Percentiles rank a stretch among this genome's conserved stretches.
phyloP scores from a whole-genome alignment of 306 rosid species.

The Aeschynomene evenia region DNA sequence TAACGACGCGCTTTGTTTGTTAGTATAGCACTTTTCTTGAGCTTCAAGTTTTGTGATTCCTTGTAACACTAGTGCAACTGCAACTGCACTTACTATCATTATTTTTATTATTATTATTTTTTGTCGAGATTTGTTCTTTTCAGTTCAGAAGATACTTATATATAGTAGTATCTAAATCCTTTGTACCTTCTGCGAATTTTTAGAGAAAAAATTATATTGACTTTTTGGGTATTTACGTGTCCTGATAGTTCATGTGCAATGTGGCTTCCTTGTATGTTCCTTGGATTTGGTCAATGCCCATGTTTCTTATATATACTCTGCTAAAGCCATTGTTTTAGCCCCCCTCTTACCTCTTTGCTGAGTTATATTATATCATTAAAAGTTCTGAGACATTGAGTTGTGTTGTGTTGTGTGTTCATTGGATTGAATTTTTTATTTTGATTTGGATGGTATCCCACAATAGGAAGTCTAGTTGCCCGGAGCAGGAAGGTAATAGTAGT shows the following conservation, averaged over 20 bases:
- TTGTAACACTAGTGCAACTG: neutral
- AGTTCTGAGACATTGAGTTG: neutral
- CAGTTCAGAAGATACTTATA: neutral
- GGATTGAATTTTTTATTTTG: slow-evolving; percentile 15
- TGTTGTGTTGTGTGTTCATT: too few species aligned
- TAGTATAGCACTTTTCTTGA: neutral
- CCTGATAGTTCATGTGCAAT: neutral
- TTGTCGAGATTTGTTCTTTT: neutral
- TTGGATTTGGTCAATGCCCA: neutral
- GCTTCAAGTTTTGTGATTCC: slow-evolving; percentile 22
- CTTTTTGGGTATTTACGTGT: slow-evolving; percentile 37
- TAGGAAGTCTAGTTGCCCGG: slow-evolving; percentile 3
- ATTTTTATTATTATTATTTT: neutral
- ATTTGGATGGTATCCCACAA: slow-evolving; percentile 60
- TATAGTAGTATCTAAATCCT: neutral
- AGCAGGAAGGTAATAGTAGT: slow-evolving; percentile 7
- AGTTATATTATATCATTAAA: neutral
- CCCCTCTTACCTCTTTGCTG: neutral
- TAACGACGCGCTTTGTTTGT: slow-evolving; percentile 34
- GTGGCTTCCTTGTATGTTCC: slow-evolving; percentile 47
- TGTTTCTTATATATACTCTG: neutral
- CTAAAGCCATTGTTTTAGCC: neutral
- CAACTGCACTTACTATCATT: neutral
- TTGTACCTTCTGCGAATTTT: neutral
- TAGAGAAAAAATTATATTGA: slow-evolving; percentile 26